These are phyloP conservation scores for Cicer cuneatum DNA, from an alignment of 306 rosid genomes.

Conservation along the genomic window DNA sequence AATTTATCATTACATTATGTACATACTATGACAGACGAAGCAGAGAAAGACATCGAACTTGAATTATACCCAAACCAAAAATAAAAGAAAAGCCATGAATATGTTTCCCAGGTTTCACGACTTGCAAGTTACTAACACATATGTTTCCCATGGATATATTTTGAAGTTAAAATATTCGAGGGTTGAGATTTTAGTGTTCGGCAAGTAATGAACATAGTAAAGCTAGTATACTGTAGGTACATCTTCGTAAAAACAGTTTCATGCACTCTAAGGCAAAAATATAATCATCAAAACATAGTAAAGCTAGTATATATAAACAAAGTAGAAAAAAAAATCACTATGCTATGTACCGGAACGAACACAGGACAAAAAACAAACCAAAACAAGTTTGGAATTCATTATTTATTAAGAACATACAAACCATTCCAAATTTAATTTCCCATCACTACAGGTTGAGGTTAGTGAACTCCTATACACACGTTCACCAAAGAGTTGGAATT, in stretches of 20 bases:
- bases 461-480: slow-evolving; percentile 47
- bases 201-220: background rate
- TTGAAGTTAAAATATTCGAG: no score
- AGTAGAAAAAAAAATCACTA: slow-evolving; percentile 4
- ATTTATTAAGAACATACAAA: slow-evolving; percentile 34
- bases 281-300: slow-evolving; percentile 24
- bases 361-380: background rate
- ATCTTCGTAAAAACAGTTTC: slow-evolving; percentile 10
- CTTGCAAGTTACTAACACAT: no score
- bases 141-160: no score
- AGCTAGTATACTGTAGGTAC: background rate
- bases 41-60: no score
- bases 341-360: background rate
- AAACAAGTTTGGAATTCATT: background rate
- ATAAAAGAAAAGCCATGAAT: no score
- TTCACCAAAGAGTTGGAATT: slow-evolving; percentile 37
- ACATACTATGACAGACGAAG: no score
- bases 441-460: slow-evolving; percentile 43
- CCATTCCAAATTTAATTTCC: slow-evolving; percentile 49
- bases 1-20: no score
- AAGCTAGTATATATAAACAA: slow-evolving; percentile 1
- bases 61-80: no score
- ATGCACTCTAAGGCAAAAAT: background rate
- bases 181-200: background rate
- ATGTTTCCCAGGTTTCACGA: no score